Base-by-base conservation (phyloP, 1,139 yeast genomes). In the Zygotorulaspora mrakii region DNA sequence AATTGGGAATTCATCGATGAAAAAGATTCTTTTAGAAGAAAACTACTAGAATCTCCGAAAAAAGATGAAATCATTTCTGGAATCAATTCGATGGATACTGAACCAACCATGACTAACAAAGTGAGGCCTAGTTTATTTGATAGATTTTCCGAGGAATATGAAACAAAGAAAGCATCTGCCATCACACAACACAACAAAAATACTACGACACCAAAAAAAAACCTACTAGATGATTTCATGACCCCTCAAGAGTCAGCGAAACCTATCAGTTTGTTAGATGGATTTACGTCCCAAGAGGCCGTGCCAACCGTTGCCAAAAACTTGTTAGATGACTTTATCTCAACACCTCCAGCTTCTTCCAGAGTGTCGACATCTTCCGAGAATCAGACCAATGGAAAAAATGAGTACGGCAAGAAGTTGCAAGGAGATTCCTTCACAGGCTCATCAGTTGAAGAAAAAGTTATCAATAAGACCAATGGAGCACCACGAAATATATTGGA, bases 1-100 rank as follows among this genome's bases (percentile, higher is more conserved):
- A 76, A 75, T 44, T 89, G 96, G 96, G 65, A 66, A 22, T 89
- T 88, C 55, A 62, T 70, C 22, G 61, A 58, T 18, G 61, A 52
- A 27, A 33, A 48, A 28, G 7, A 14, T 8, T 46, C 37, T 37
- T 40, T 37, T 26, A 37, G 24, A 4, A 45, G 35, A 34, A 39
- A 27, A 21, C 25, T 31, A 23, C 30, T 35, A 14, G 17, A 33
- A 22, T 25, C 27, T 31, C 38, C 31, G 7, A 26, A 13, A 20
- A 39, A 14, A 3, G 39, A 39, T 5, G 28, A 28, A 7, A 31
- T 33, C 4, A 33, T 31, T 20, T 33, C 45, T 8, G 49, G 45
- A 18, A 47, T 51, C 14, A 34, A 42, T 29, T 36, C 42, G 7
- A 36, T 48, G 31, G 31, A 25, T 4, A 28, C 29, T 14, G 56